Base-by-base conservation (phyloP, 1,284 basidiomycete species). In the Golubevia sp. region DNA sequence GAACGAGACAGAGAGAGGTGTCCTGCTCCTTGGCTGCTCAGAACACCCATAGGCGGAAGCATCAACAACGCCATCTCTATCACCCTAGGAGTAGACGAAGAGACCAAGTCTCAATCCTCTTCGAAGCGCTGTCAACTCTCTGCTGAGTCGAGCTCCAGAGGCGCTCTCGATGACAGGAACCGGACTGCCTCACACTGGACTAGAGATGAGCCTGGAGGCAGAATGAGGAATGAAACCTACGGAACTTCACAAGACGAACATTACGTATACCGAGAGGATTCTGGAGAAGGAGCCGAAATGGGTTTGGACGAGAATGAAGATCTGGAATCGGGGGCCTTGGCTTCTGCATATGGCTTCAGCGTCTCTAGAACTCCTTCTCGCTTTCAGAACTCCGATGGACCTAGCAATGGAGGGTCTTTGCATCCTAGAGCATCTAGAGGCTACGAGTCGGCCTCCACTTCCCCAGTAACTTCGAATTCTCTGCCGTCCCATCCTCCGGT, bases 1-100 rank as follows among this genome's bases (percentile, higher is more conserved):
- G n/a, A n/a, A 23, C 23, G 7, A 7, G 64, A 27, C 68, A 65
- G 23, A 63, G 64, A 58, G 66, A 67, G 23, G 56, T 58, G 59
- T 15, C 82, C 23, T 55, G 71, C 38, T 63, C 74, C 49, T 71
- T 85, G 64, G 80, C 65, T 68, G 6, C 62, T 78, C 65, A 87
- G 88, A 54, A 86, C 86, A 58, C 85, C 84, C 11, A 85, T 91
- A 3, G 81, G 85, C 3, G 90, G 89, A 3, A 90, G 90, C 2
- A 93, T 94, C 83, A 93, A 93, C 84, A 94, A 94, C 81, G 90
- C 91, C 11, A 89, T 94, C 52, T 84, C 90, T 59, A 88, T 77
- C 18, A n/a, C n/a, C n/a, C n/a, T n/a, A n/a, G 67, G 72, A 55
- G 55, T 49, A 5, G 74, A 76, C 11, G 11, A 3, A 34, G 30